Evolutionary conservation across 2,329 filamentous ascomycete species (phyloP), one percentile per base, ranked within the genome.

Genomic region (Sphaerostilbella broomeana): DNA sequence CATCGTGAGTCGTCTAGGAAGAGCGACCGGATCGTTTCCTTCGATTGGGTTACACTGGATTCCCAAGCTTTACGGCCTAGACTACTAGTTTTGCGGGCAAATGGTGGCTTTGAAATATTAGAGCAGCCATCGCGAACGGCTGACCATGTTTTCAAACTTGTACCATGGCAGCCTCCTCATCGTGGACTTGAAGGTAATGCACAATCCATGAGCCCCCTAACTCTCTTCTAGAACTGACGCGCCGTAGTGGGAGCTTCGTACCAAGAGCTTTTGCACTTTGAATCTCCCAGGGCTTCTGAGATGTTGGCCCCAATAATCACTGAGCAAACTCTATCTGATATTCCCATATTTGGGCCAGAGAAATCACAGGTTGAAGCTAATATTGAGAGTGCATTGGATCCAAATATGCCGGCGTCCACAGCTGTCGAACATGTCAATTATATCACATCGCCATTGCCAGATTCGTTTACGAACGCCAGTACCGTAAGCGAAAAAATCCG

Each of bases 1-100:
- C 79, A 73, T 48, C 62, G 67, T 18, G 72, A 75, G 35, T 60
- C 64, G 21, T 62, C 64, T 21, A 64, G 69, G 47, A 72, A 73
- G 55, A 68, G 72, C 48, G 74, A 81, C 40, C 70, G 75, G 15
- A 79, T 82, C 21, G 75, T 82, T 6, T 81, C 78, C 0, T 82
- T 82, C 54, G 79, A 83, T 53, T 83, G 79, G 78, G 63, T 81
- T 8, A 80, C 74, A 4, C 62, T 80, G 32, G 66, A 70, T 9
- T 75, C 73, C 4, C 64, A 74, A 4, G 67, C 69, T 11, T 52
- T 79, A 34, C 70, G 70, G 17, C 75, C 77, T 20, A 68, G 78
- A n/a, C 61, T 78, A 26, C 56, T 82, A 17, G 75, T 77, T 2
- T 56, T 82, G 18, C 68, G 77, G 18, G 75, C 75, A 22, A 81